Evolutionary conservation across 2,329 filamentous ascomycete species (phyloP), one percentile per base, ranked within the genome.

Genomic region (Chaetomium strumarium): DNA sequence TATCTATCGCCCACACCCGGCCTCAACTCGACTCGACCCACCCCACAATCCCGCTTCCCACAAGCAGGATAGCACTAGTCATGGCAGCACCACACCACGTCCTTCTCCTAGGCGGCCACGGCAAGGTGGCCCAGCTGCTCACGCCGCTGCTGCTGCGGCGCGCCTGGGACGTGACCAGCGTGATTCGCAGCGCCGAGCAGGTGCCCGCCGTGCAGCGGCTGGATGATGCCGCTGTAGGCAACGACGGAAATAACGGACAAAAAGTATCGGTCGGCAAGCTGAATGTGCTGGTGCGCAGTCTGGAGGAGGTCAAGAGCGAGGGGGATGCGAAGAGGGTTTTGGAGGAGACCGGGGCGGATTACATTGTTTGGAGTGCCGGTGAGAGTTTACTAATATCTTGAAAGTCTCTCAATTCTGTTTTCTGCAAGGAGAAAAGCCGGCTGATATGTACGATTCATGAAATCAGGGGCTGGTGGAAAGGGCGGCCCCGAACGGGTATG

Each of bases 21-120:
- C n/a, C n/a, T n/a, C n/a, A n/a, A n/a, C n/a, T n/a, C n/a, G n/a
- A n/a, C n/a, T n/a, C n/a, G n/a, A n/a, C n/a, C n/a, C n/a, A n/a
- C n/a, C n/a, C n/a, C n/a, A n/a, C n/a, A n/a, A n/a, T n/a, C n/a
- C n/a, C n/a, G n/a, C n/a, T n/a, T n/a, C n/a, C n/a, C n/a, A n/a
- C n/a, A n/a, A n/a, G n/a, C n/a, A n/a, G n/a, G n/a, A n/a, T n/a
- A n/a, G n/a, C n/a, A n/a, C n/a, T n/a, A n/a, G n/a, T n/a, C 24
- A 24, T 24, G 24, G 24, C 24, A 24, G 24, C 24, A 7, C 60
- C 60, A 58, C 73, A 68, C 30, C 75, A 80, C 64, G 81, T 91
- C 54, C 82, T 91, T 55, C 70, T 93, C 59, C 80, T 93, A 57
- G 88, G 88, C 63, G 89, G 88, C 63, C 88, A 91, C 72, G 89